Percentiles rank a stretch among this genome's conserved stretches.
These are phyloP conservation scores for Carex cristatella DNA, from an alignment of 176 grass and related monocot species.

Conservation along the genomic window DNA sequence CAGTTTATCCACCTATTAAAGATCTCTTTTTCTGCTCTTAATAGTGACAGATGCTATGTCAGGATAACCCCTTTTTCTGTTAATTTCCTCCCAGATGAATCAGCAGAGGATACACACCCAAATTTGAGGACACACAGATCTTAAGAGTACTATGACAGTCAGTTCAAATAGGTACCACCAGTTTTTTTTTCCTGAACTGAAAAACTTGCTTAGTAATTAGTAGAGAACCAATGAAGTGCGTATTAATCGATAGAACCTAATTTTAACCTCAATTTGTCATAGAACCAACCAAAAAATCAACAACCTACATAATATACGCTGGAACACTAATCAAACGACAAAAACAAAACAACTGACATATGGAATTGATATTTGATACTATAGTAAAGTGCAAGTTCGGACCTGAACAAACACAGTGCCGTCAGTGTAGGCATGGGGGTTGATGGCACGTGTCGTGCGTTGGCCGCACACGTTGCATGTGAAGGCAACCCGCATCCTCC, in stretches of 20 bases:
- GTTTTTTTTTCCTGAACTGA: not conserved
- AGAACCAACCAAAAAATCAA: not conserved
- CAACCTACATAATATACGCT: not conserved
- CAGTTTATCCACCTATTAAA: not conserved
- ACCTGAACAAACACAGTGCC: conserved; percentile 97
- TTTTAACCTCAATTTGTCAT: not conserved
- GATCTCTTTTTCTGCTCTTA: not conserved
- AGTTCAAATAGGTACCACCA: not conserved
- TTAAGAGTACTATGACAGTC: not conserved
- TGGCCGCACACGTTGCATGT: conserved; percentile 96
- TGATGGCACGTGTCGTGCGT: conserved; percentile 85
- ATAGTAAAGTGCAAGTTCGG: not conserved
- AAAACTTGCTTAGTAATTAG: not conserved
- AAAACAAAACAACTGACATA: not conserved
- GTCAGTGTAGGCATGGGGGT: conserved; percentile 90
- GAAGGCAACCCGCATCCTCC: conserved; percentile 90
- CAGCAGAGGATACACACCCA: not conserved
- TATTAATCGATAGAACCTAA: not conserved
- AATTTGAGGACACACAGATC: not conserved
- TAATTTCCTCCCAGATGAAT: not conserved
- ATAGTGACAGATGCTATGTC: not conserved
- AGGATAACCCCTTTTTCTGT: not conserved
- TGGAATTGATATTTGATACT: not conserved
- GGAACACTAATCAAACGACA: not conserved
- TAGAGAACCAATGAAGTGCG: not conserved